Conservation (phyloP, 2,329 filamentous ascomycete genomes). For the Colletotrichum sublineola region DNA sequence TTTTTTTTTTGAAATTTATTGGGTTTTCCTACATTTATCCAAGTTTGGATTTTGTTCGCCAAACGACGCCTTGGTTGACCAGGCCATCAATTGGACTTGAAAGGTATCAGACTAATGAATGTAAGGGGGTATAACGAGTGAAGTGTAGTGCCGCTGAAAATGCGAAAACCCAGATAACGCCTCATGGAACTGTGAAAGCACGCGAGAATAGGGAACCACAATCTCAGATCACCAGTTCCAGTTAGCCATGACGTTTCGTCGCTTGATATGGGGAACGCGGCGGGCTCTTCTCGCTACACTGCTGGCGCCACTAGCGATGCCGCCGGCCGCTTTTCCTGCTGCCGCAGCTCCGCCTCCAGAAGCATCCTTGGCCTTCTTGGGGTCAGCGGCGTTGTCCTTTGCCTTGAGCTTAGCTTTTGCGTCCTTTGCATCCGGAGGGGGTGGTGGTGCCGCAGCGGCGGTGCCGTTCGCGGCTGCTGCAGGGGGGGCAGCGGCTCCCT, state of each 20-base stretch:
- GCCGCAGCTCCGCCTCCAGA: constrained; percentile 7
- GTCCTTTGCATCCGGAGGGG: constrained; percentile 3
- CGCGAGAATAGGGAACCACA: neutral
- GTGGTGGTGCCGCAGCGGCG: neutral
- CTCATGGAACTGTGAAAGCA: neutral
- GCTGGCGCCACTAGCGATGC: neutral
- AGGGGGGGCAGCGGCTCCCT: neutral
- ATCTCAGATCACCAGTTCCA: constrained; percentile 16
- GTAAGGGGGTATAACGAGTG: too few species aligned
- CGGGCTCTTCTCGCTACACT: neutral
- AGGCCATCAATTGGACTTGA: neutral
- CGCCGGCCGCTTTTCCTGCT: constrained; percentile 11
- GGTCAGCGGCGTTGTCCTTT: constrained; percentile 14
- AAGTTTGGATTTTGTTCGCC: too few species aligned
- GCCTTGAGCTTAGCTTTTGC: neutral
- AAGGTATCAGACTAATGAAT: neutral
- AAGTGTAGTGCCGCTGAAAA: neutral
- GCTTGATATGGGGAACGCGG: constrained; percentile 17
- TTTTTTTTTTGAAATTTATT: constrained; percentile 3
- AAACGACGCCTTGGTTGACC: neutral
- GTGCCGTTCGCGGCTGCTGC: constrained; percentile 23
- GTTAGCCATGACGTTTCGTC: constrained; percentile 27
- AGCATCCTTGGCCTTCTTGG: constrained; percentile 32
- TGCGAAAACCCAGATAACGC: neutral
- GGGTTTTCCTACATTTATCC: neutral